These are phyloP conservation scores for Breviolum minutum DNA, from an alignment of 73 alveolate species.

Conservation along the genomic window DNA sequence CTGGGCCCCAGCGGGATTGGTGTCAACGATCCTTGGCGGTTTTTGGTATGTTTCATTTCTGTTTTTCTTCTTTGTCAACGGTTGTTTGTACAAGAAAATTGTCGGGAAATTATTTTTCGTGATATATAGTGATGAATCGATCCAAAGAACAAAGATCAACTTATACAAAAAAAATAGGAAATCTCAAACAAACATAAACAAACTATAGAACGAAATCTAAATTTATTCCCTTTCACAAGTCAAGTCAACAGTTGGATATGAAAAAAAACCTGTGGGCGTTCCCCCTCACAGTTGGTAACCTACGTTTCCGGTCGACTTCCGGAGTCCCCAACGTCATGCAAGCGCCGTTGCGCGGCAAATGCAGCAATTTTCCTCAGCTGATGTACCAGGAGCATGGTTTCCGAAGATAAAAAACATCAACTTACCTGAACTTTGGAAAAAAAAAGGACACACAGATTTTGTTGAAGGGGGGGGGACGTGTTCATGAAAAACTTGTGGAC, in stretches of 20 bases:
- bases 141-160: background rate
- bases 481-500: no score
- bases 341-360: constrained; percentile 75
- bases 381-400: background rate
- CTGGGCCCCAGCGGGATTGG: no score
- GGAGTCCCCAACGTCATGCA: background rate
- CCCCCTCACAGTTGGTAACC: background rate
- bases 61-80: no score
- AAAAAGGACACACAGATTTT: background rate
- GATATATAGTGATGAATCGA: no score
- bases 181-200: background rate
- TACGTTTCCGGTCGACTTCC: background rate
- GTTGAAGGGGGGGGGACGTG: no score
- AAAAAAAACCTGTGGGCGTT: background rate
- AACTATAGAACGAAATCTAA: background rate
- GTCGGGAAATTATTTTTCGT: no score
- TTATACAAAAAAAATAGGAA: background rate
- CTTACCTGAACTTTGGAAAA: background rate
- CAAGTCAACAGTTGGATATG: background rate
- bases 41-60: no score
- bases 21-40: no score
- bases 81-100: no score
- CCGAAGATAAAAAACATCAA: background rate
- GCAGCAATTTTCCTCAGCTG: constrained; percentile 58
- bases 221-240: background rate